Conservation (phyloP, 2,329 filamentous ascomycete species). For the Fusarium annulatum region DNA sequence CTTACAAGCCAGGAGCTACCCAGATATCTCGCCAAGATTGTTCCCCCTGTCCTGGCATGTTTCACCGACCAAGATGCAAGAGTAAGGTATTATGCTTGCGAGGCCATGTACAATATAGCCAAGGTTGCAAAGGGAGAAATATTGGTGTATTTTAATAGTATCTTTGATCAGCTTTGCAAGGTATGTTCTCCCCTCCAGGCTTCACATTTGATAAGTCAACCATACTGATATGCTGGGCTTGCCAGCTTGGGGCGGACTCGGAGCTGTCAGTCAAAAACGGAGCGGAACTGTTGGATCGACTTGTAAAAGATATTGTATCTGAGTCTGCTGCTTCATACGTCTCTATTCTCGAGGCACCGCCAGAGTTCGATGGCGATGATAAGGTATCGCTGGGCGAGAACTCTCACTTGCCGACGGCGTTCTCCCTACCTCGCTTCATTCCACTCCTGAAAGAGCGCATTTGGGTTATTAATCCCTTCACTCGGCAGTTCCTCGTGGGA, state of each 20-base stretch:
- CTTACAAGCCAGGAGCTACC: slow-evolving; percentile 77
- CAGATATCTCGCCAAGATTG: slow-evolving; percentile 90
- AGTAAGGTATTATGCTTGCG: slow-evolving; percentile 97
- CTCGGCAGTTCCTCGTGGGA: slow-evolving; percentile 91
- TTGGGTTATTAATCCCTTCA: slow-evolving; percentile 93
- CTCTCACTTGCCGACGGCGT: slow-evolving; percentile 79
- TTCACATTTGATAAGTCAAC: not conserved
- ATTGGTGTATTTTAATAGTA: slow-evolving; percentile 95
- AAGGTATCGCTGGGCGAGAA: slow-evolving; percentile 58
- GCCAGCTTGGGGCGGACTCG: slow-evolving; percentile 90
- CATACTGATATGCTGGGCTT: not conserved
- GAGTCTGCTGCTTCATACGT: slow-evolving; percentile 96
- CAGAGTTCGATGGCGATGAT: slow-evolving; percentile 59
- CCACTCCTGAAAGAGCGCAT: slow-evolving; percentile 94
- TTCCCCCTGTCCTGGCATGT: slow-evolving; percentile 95
- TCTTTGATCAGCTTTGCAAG: slow-evolving; percentile 97
- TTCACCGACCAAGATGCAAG: slow-evolving; percentile 98
- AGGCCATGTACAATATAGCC: slow-evolving; percentile 99
- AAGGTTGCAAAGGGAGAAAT: slow-evolving; percentile 99
- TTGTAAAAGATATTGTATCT: slow-evolving; percentile 96
- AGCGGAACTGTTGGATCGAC: slow-evolving; percentile 90
- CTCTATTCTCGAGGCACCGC: slow-evolving; percentile 78
- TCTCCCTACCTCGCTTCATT: slow-evolving; percentile 91
- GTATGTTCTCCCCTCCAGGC: slow-evolving; percentile 56
- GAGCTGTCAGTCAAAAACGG: slow-evolving; percentile 98